Conservation (phyloP, 2,329 filamentous ascomycete species). For the Beauveria asiatica region DNA sequence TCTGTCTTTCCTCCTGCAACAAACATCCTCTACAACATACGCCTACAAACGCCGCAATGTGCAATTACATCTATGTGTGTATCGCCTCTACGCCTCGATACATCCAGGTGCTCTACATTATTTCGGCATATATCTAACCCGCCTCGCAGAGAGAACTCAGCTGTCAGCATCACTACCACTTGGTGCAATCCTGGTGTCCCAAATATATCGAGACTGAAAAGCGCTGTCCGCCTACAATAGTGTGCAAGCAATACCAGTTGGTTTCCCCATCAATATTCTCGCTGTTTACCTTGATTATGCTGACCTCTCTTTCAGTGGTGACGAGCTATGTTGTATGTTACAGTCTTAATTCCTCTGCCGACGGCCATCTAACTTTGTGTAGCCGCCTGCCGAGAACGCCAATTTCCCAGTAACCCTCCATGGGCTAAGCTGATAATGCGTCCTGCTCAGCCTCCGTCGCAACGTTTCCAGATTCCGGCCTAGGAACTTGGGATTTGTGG, state of each 20-base stretch:
- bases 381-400: slow-evolving; percentile 33
- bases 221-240: slow-evolving; percentile 33
- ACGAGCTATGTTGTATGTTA: slow-evolving; percentile 36
- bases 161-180: slow-evolving; percentile 42
- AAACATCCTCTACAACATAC: neutral
- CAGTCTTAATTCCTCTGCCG: neutral
- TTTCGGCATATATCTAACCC: neutral
- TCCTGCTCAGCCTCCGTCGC: slow-evolving; percentile 19
- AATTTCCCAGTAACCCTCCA: slow-evolving; percentile 29
- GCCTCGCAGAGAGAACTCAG: slow-evolving; percentile 39
- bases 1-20: neutral
- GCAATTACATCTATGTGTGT: slow-evolving; percentile 42
- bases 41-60: slow-evolving; percentile 28
- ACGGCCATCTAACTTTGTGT: slow-evolving; percentile 15
- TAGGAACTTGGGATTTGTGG: slow-evolving; percentile 6
- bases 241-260: slow-evolving; percentile 38
- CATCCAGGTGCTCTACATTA: neutral
- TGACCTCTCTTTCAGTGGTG: slow-evolving; percentile 27
- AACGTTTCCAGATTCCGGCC: slow-evolving; percentile 14
- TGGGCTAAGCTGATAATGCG: slow-evolving; percentile 31
- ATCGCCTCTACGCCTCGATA: neutral
- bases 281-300: slow-evolving; percentile 8
- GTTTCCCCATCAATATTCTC: slow-evolving; percentile 12
- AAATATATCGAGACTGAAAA: slow-evolving; percentile 37
- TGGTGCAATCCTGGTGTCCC: slow-evolving; percentile 37